Evolutionary conservation across 2,329 filamentous ascomycete genomes (phyloP), one percentile per base, ranked within the genome.

Genomic region (Fusarium burgessii): DNA sequence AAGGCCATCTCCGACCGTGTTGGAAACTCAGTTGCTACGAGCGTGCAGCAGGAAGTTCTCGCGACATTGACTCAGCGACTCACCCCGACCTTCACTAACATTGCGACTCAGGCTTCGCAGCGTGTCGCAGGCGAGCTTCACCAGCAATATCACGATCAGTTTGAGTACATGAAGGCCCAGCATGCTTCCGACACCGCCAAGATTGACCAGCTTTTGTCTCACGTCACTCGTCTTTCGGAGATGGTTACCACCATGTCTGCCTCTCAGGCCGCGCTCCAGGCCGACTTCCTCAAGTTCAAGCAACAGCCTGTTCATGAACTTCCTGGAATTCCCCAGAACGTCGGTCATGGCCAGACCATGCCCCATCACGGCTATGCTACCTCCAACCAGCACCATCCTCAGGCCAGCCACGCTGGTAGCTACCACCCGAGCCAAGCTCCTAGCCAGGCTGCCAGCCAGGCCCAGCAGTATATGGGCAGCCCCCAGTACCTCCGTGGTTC

Each of bases 1-100:
- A 91, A 91, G 75, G 83, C 87, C 10, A 89, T 98, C 58, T 78
- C 81, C 11, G 93, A 97, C 57, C 88, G 90, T 54, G 87, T 97
- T 36, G 85, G 90, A 5, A 88, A 89, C 71, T 89, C 88, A 51
- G 86, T 97, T 33, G 84, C 88, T 7, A 82, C 88, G 45, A 89
- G 88, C 58, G 85, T 97, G 32, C 92, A 97, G 76, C 86, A 89
- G 59, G 90, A 93, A 61, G 85, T 97, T 51, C 81, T 87, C 17
- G 84, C 85, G 38, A 84, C 88, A 13, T 80, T 95, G 40, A 86
- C 89, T 43, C 87, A 86, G 65, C 87, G 87, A 33, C 85, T 96
- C n/a, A 83, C 88, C 4, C 91, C 93, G 3, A 84, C 89, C 14
- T 86, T 95, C 71, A 88, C 88, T 54, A 87, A 86, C 55, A 84